Evolutionary conservation across 495 filamentous ascomycete genomes (phyloP).

Genomic region (Aspergillus carlsbadensis): DNA sequence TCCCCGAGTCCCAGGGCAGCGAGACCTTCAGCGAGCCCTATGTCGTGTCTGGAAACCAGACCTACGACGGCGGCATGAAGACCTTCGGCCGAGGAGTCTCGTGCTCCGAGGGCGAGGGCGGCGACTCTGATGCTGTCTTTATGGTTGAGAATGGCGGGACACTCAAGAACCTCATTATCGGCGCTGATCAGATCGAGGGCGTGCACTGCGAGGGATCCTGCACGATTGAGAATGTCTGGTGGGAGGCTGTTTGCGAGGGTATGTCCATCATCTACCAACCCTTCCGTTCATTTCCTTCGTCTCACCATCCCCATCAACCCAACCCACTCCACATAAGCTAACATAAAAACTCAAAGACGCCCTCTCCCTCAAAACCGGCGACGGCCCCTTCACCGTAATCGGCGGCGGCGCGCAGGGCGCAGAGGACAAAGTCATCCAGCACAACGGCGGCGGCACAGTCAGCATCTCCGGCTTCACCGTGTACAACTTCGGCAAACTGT

Average conservation of each 20-base stretch:
- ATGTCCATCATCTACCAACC: too few relatives aligned
- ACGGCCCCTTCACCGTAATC: slow-evolving; percentile 46
- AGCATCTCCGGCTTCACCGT: slow-evolving; percentile 57
- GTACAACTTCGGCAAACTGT: slow-evolving; percentile 50
- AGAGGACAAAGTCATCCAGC: slow-evolving; percentile 60
- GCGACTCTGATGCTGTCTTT: slow-evolving; percentile 48
- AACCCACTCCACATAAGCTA: neutral
- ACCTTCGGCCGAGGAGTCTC: slow-evolving; percentile 44
- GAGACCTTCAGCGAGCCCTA: slow-evolving; percentile 25
- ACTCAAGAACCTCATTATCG: slow-evolving; percentile 45
- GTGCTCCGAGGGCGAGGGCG: slow-evolving; percentile 47
- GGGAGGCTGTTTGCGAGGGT: slow-evolving; percentile 33
- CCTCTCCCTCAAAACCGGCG: slow-evolving; percentile 23
- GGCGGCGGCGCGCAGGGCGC: slow-evolving; percentile 60
- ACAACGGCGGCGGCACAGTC: slow-evolving; percentile 60
- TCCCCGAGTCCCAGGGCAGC: slow-evolving; percentile 20
- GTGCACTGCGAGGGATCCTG: slow-evolving; percentile 44
- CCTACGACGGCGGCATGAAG: slow-evolving; percentile 44
- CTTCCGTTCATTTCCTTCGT: too few relatives aligned
- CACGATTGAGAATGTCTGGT: slow-evolving; percentile 46
- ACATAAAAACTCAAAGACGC: slow-evolving; percentile 8
- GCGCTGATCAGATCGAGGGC: slow-evolving; percentile 43
- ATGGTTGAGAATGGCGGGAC: slow-evolving; percentile 37
- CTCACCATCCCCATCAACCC: too few relatives aligned
- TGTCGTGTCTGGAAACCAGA: slow-evolving; percentile 32